phyloP scores from a whole-genome alignment of 306 rosid species.

The Glycine soja region DNA sequence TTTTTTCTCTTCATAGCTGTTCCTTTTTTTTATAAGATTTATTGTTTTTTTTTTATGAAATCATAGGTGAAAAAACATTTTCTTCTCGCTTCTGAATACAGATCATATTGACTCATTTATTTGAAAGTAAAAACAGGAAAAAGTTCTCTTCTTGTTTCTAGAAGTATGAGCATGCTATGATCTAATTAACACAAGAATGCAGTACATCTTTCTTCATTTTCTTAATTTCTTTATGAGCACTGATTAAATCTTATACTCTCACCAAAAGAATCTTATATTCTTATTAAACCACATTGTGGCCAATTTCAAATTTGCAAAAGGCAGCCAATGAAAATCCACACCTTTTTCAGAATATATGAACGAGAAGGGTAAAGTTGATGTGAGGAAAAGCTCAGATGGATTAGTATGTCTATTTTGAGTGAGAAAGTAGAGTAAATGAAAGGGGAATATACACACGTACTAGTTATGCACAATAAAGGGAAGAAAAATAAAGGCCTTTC shows the following conservation, averaged over 20 bases:
- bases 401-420: constrained; percentile 11
- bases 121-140: not conserved
- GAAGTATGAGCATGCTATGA: constrained; percentile 22
- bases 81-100: not conserved
- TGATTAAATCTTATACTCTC: not conserved
- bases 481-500: not conserved
- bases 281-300: constrained; percentile 16
- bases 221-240: not conserved
- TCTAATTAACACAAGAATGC: constrained; percentile 25
- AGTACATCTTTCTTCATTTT: not conserved
- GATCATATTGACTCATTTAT: constrained; percentile 7
- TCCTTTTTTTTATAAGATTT: not conserved
- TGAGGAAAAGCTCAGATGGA: not conserved
- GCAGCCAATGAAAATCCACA: constrained; percentile 1
- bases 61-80: not conserved
- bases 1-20: not conserved
- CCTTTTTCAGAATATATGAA: not conserved
- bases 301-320: constrained; percentile 8
- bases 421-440: constrained; percentile 25
- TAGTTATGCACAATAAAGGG: not conserved
- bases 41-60: constrained; percentile 10
- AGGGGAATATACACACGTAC: not conserved
- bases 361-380: constrained; percentile 3
- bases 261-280: constrained; percentile 22
- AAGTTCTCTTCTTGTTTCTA: constrained; percentile 3